Percentiles rank a stretch among this genome's conserved stretches.
Conservation (phyloP, 805 yeast genomes). For the Candida orba region DNA sequence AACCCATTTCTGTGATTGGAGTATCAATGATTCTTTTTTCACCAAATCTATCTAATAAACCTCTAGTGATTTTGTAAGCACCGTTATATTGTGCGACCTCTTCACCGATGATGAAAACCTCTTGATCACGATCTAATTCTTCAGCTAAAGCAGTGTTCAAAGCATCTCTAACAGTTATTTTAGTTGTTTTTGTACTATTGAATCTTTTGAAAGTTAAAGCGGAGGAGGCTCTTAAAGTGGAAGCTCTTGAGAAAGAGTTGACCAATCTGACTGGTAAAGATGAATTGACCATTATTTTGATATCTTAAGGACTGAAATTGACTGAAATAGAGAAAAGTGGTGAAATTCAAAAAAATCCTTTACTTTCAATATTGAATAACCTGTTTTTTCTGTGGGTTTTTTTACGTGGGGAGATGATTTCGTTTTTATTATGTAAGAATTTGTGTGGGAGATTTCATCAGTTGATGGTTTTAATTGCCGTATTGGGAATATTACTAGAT, state of each 20-base stretch:
- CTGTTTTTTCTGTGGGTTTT: neutral
- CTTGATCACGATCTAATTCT: conserved; percentile 93
- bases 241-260: conserved; percentile 3
- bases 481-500: neutral
- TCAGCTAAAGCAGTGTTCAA: conserved; percentile 92
- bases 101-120: conserved; percentile 95
- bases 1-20: conserved; percentile 99
- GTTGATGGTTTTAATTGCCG: neutral
- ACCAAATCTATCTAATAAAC: conserved; percentile 80
- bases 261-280: conserved; percentile 4
- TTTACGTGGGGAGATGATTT: conserved; percentile 4
- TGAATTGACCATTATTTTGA: conserved; percentile 3
- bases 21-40: conserved; percentile 72
- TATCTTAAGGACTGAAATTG: neutral
- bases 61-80: conserved; percentile 96
- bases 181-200: conserved; percentile 21
- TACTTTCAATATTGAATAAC: neutral
- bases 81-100: conserved; percentile 99
- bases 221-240: neutral
- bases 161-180: conserved; percentile 94
- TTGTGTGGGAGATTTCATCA: conserved; percentile 3
- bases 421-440: neutral
- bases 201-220: conserved; percentile 1
- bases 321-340: neutral
- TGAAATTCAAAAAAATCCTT: neutral